Evolutionary conservation across 768 basidiomycete genomes (phyloP).

Genomic region (Fomitopsis pulvina): DNA sequence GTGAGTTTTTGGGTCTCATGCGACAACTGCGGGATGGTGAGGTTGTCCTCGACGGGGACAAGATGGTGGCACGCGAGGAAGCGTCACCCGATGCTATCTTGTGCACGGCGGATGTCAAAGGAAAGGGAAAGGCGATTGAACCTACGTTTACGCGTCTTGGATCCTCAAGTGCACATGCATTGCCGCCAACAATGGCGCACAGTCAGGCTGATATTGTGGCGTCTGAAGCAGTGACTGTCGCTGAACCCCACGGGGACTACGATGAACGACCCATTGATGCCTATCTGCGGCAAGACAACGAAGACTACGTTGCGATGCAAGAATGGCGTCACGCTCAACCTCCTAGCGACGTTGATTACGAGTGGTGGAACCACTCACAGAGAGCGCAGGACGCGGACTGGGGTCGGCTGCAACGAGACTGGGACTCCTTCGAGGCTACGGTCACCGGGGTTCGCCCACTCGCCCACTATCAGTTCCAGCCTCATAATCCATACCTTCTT

Average conservation of each 20-base stretch:
- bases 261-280: constrained; percentile 17
- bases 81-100: constrained; percentile 18
- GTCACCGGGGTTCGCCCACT: constrained; percentile 53
- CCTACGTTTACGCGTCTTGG: not conserved
- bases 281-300: constrained; percentile 28
- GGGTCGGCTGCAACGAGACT: constrained; percentile 65
- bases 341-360: not conserved
- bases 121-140: constrained; percentile 44
- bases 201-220: too few species aligned
- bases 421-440: constrained; percentile 80
- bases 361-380: not conserved
- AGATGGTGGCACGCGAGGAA: constrained; percentile 52
- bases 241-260: not conserved
- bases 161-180: not conserved
- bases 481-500: constrained; percentile 70
- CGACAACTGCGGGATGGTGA: constrained; percentile 74
- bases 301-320: constrained; percentile 21
- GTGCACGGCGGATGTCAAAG: constrained; percentile 44
- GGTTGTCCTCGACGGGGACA: constrained; percentile 70
- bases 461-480: constrained; percentile 62
- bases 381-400: constrained; percentile 36
- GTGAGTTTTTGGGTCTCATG: constrained; percentile 84
- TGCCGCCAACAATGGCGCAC: too few species aligned
- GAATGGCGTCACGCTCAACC: not conserved
- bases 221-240: too few species aligned